Conservation (phyloP, 345 rosid species). For the Eucalyptus curtisii region DNA sequence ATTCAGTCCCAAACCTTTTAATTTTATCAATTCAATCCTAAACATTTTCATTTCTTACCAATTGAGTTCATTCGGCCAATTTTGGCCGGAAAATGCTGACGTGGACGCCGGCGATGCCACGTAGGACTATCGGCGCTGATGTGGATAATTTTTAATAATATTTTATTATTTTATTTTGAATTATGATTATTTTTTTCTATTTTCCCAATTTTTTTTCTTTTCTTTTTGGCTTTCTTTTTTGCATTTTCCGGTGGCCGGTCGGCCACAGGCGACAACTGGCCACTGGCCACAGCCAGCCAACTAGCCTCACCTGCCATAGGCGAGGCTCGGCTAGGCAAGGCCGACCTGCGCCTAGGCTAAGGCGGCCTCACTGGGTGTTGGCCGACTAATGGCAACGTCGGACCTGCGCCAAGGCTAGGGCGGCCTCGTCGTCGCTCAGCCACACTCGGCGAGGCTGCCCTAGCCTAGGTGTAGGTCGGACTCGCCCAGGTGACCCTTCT, state of each 20-base stretch:
- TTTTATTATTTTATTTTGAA: too few relatives aligned
- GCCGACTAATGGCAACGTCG: too few relatives aligned
- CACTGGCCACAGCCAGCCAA: rapidly evolving
- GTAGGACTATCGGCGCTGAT: rapidly evolving
- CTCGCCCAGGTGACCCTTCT: rapidly evolving
- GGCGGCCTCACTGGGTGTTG: too few relatives aligned
- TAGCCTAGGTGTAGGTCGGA: rapidly evolving
- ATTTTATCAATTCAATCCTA: rapidly evolving
- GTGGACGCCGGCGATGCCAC: rapidly evolving
- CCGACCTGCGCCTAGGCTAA: rapidly evolving
- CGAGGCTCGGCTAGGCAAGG: rapidly evolving
- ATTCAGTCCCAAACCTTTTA: rapidly evolving
- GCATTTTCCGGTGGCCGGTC: rapidly evolving
- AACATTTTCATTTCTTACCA: too few relatives aligned
- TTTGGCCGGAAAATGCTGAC: rapidly evolving
- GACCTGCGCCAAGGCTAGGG: rapidly evolving
- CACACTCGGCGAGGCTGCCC: too few relatives aligned
- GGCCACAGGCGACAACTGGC: rapidly evolving
- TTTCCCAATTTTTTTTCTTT: too few relatives aligned
- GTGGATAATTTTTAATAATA: too few relatives aligned
- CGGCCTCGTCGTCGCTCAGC: too few relatives aligned
- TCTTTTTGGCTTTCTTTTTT: too few relatives aligned
- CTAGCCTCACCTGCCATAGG: rapidly evolving
- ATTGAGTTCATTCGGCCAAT: rapidly evolving
- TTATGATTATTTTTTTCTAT: rapidly evolving